phyloP scores from a whole-genome alignment of 2,329 filamentous ascomycete genomes.

The Aspergillus uvarum region DNA sequence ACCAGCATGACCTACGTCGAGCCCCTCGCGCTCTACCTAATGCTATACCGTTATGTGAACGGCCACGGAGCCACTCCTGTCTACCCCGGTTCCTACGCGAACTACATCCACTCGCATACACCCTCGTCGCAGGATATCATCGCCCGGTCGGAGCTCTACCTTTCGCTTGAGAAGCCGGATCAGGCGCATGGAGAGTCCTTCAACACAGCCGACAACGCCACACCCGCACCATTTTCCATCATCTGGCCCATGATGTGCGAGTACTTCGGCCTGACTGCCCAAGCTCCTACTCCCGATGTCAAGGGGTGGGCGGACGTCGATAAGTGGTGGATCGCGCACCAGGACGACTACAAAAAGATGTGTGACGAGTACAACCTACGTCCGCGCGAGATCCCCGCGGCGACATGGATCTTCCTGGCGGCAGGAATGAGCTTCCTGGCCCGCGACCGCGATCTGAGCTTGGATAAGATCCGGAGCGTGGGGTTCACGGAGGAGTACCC shows the following conservation, averaged over 20 bases:
- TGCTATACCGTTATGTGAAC: constrained; percentile 38
- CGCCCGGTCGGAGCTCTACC: constrained; percentile 25
- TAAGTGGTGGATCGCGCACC: constrained; percentile 22
- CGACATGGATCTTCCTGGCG: constrained; percentile 20
- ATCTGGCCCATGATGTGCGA: constrained; percentile 21
- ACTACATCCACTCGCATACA: constrained; percentile 36
- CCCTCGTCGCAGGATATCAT: constrained; percentile 39
- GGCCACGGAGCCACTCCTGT: constrained; percentile 35
- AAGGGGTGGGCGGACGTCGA: constrained; percentile 18
- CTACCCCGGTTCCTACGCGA: constrained; percentile 40
- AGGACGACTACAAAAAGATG: constrained; percentile 21
- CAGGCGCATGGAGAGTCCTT: constrained; percentile 21
- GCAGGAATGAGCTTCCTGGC: constrained; percentile 17
- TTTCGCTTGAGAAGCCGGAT: constrained; percentile 20
- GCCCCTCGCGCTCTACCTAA: constrained; percentile 41
- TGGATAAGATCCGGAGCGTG: constrained; percentile 25
- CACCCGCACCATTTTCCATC: constrained; percentile 14
- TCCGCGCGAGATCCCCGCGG: constrained; percentile 11
- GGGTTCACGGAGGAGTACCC: constrained; percentile 25
- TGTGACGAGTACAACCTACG: constrained; percentile 19
- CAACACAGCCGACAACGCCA: constrained; percentile 28
- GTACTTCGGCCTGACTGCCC: constrained; percentile 25
- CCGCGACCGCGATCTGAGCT: constrained; percentile 21
- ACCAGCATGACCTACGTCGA: constrained; percentile 47
- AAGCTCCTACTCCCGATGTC: constrained; percentile 5